These are phyloP conservation scores for Kitagawia praeruptora DNA, from an alignment of 129 eudicot genomes.

Conservation along the genomic window DNA sequence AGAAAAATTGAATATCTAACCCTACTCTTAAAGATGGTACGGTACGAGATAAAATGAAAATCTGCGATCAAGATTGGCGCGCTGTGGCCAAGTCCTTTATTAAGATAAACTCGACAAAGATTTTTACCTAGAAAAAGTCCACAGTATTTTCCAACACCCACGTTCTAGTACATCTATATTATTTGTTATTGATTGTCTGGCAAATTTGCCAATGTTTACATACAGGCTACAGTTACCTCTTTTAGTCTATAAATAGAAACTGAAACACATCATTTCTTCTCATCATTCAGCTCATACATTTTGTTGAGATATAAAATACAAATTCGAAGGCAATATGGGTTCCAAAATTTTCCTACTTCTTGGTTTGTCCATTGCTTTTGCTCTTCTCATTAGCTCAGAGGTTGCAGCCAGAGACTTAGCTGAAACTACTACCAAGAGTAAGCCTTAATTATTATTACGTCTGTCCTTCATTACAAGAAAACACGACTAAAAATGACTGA, in stretches of 20 bases:
- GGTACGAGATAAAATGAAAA: neutral
- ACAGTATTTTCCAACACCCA: neutral
- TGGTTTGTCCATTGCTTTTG: conserved; percentile 7
- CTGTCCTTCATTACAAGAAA: neutral
- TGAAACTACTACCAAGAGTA: conserved; percentile 1
- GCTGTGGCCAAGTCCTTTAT: neutral
- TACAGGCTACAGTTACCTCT: neutral
- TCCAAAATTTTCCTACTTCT: neutral
- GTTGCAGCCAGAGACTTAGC: conserved; percentile 13
- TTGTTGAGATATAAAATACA: neutral
- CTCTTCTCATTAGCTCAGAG: conserved; percentile 8
- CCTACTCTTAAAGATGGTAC: too few species aligned
- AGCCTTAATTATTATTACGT: neutral
- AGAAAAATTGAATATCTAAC: too few species aligned
- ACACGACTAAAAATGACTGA: too few species aligned
- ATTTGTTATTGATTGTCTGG: too few species aligned
- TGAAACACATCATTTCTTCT: neutral
- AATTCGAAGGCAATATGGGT: neutral
- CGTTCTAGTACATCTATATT: neutral
- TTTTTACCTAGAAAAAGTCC: neutral
- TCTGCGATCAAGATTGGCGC: neutral
- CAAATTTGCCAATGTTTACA: too few species aligned
- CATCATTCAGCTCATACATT: neutral
- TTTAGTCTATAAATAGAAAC: neutral
- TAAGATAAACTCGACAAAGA: neutral